Evolutionary conservation across 352 stramenopile genomes (phyloP).

Genomic region (Phytophthora megakarya): DNA sequence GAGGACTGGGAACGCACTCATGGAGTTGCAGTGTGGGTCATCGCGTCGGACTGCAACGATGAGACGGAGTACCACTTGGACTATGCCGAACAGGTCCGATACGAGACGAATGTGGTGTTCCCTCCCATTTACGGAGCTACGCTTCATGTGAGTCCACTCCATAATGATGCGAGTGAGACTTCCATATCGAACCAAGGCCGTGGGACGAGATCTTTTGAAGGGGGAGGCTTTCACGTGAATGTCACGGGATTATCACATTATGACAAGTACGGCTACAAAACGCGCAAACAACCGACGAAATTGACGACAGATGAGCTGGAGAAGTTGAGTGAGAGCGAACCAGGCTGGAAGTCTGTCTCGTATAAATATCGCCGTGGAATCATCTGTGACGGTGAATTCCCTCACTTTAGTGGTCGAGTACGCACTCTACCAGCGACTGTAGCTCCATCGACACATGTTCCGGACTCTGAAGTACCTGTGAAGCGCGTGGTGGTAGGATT

Average conservation of each 20-base stretch:
- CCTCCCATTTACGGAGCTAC: constrained; percentile 77
- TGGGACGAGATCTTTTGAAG: constrained; percentile 37
- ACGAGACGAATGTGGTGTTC: constrained; percentile 74
- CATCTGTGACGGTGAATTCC: constrained; percentile 70
- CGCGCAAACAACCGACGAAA: constrained; percentile 40
- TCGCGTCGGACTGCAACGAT: constrained; percentile 64
- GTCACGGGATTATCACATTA: constrained; percentile 58
- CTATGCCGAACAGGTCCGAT: constrained; percentile 75
- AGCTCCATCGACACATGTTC: background rate
- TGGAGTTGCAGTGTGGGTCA: constrained; percentile 71
- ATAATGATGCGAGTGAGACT: constrained; percentile 1
- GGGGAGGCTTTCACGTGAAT: constrained; percentile 70
- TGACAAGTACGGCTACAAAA: constrained; percentile 70
- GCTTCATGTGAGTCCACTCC: constrained; percentile 69
- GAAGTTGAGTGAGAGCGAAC: constrained; percentile 25
- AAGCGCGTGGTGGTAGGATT: constrained; percentile 81
- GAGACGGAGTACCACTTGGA: constrained; percentile 76
- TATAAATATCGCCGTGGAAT: constrained; percentile 69
- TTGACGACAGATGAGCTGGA: constrained; percentile 60
- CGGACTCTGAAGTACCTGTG: constrained; percentile 16
- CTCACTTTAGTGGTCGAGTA: constrained; percentile 71
- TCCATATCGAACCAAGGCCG: constrained; percentile 1
- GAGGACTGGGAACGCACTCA: constrained; percentile 47
- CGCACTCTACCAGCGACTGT: constrained; percentile 37
- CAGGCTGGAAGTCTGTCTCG: constrained; percentile 47